Evolutionary conservation across 1,139 yeast genomes (phyloP), one percentile per base, ranked within the genome.

Genomic region (Yamadazyma spencermartinsiae): DNA sequence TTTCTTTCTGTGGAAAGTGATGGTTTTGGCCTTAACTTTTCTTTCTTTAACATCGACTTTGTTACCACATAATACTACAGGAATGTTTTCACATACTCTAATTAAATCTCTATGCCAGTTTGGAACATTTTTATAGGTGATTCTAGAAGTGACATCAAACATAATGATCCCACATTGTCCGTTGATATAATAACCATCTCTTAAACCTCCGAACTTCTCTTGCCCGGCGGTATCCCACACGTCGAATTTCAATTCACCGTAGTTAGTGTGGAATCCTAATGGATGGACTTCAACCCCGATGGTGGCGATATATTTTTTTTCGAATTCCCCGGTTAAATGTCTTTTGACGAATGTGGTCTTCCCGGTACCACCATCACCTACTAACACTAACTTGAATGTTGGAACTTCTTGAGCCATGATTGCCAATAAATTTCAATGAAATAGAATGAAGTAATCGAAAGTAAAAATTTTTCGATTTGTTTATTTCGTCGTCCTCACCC

Each of bases 171-270:
- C 99, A 80, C 98, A 94, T 76, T 94, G 97, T 63, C 98, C 99
- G 68, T 92, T 90, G 68, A 94, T 92, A 75, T 94, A 92, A 79
- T 94, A 92, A 65, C 98, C 99, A 63, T 92, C 98, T 80, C 98
- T 90, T 63, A 94, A 80, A 60, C 99, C 98, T 70, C 99, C 99
- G 59, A 94, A 92, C 76, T 94, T 94, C 76, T 94, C 99, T 78
- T 94, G 99, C 51, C 98, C 99, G 44, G 99, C 99, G 46, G 98
- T 94, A 72, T 94, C 99, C 99, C 99, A 94, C 58, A 92, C 97
- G 65, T 94, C 97, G 71, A 94, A 94, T 72, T 88, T 90, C 74
- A 94, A 88, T 74, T 92, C 97, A 74, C 99, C 99, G 61, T 76
- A 92, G 79, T 92, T 92, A 66, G 99, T 94, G 85, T 82, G 88